A percentile compares a stretch with the other conserved stretches of the same genome.
phyloP scores from a whole-genome alignment of 2,329 filamentous ascomycete species.

The Xylogone sp. region DNA sequence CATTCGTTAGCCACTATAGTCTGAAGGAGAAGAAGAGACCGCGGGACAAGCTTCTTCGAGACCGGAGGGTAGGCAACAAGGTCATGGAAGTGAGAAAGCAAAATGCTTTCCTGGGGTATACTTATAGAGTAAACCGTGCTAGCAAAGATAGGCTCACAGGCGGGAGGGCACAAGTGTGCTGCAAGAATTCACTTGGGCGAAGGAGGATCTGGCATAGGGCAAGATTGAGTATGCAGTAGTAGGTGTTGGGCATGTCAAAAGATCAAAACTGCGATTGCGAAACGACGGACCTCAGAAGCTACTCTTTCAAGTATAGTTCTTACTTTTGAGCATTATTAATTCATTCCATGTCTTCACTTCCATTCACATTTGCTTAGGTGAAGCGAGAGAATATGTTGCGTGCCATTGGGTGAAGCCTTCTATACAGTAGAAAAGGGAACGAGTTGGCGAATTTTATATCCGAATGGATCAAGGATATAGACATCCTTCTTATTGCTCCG shows the following conservation, averaged over 20 bases:
- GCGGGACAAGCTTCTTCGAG: constrained; percentile 79
- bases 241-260: constrained; percentile 8
- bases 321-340: neutral
- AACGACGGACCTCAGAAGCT: constrained; percentile 7
- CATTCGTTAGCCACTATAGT: constrained; percentile 28
- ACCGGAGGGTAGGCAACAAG: constrained; percentile 58
- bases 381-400: too few relatives aligned
- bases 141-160: constrained; percentile 3
- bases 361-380: too few relatives aligned
- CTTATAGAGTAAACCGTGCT: constrained; percentile 47
- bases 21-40: constrained; percentile 70
- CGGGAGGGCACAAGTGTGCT: constrained; percentile 3
- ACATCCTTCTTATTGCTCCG: too few relatives aligned
- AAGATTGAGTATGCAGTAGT: constrained; percentile 26
- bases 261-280: constrained; percentile 17
- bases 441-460: too few relatives aligned
- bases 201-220: constrained; percentile 24
- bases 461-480: too few relatives aligned
- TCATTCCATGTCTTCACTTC: too few relatives aligned
- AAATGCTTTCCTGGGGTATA: constrained; percentile 86
- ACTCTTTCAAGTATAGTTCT: neutral
- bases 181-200: constrained; percentile 10
- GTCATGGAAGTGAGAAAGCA: constrained; percentile 80
- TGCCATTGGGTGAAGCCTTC: too few relatives aligned
- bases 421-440: too few relatives aligned